A percentile compares a stretch with the other conserved stretches of the same genome.
Evolutionary conservation across 495 filamentous ascomycete species (phyloP).

Genomic region (Penicillium argentinense): DNA sequence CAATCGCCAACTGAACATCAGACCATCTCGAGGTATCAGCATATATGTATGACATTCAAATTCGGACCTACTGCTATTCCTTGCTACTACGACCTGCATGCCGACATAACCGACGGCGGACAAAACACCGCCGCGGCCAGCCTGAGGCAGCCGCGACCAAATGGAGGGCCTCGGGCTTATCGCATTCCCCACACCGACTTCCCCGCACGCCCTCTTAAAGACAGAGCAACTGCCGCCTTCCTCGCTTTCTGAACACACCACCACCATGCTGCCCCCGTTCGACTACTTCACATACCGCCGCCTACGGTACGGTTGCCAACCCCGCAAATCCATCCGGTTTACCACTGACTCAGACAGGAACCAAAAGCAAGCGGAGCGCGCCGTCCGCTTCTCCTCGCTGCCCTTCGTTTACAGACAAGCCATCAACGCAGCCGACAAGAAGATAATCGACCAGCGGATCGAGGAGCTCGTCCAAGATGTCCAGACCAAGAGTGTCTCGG

Average conservation of each 20-base stretch:
- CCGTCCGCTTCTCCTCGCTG: conserved; percentile 64
- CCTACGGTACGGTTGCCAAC: conserved; percentile 42
- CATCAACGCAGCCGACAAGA: conserved; percentile 59
- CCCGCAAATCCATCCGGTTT: neutral
- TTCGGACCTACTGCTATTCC: no score
- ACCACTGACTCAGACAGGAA: conserved; percentile 51
- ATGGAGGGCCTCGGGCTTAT: conserved; percentile 10
- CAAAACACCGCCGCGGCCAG: conserved; percentile 18
- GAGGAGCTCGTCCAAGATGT: conserved; percentile 75
- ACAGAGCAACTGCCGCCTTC: no score
- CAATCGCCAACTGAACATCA: no score
- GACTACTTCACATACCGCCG: conserved; percentile 59
- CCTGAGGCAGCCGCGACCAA: conserved; percentile 4
- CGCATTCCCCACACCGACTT: conserved; percentile 19
- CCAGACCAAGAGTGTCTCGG: conserved; percentile 61
- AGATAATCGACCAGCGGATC: conserved; percentile 72
- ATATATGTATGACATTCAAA: no score
- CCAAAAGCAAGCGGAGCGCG: conserved; percentile 76
- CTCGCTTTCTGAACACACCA: no score
- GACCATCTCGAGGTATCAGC: no score
- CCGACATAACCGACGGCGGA: no score
- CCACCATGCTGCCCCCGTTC: conserved; percentile 55
- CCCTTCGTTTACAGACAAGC: conserved; percentile 62
- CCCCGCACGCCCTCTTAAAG: neutral
- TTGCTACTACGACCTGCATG: no score